Evolutionary conservation across 1,284 basidiomycete genomes (phyloP).

Genomic region (Marasmius oreades): DNA sequence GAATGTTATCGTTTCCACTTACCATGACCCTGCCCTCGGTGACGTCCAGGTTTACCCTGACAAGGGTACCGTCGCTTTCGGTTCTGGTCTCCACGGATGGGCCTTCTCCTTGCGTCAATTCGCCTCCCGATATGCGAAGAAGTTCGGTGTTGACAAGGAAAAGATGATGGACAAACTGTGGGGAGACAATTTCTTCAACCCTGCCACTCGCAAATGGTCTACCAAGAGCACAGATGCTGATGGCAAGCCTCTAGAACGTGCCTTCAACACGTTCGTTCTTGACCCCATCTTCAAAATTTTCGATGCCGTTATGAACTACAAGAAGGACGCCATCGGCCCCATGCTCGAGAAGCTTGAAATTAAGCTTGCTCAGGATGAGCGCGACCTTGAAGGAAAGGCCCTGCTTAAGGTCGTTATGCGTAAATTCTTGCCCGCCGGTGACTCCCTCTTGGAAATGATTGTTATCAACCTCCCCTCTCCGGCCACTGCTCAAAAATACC

Average conservation of each 20-base stretch:
- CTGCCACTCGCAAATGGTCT: constrained; percentile 96
- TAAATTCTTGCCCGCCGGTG: constrained; percentile 99
- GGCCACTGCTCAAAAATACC: constrained; percentile 95
- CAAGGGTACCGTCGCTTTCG: constrained; percentile 97
- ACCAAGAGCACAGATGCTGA: constrained; percentile 77
- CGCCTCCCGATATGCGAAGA: constrained; percentile 93
- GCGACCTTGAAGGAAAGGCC: constrained; percentile 93
- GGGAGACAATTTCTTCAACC: constrained; percentile 99
- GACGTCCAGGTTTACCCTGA: constrained; percentile 99
- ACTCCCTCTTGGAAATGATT: constrained; percentile 99
- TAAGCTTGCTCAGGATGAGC: constrained; percentile 88
- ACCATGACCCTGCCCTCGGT: constrained; percentile 92
- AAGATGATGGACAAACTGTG: constrained; percentile 99
- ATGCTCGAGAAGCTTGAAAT: constrained; percentile 98
- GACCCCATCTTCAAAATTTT: constrained; percentile 99
- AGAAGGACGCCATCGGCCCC: constrained; percentile 84
- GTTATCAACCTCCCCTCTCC: constrained; percentile 99
- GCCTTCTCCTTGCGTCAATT: constrained; percentile 99
- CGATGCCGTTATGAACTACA: constrained; percentile 99
- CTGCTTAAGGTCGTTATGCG: constrained; percentile 99
- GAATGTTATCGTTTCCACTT: constrained; percentile 99
- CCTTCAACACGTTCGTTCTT: constrained; percentile 95
- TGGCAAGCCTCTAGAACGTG: constrained; percentile 88
- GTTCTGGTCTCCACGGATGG: constrained; percentile 99
- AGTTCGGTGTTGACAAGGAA: constrained; percentile 98